These are phyloP conservation scores for Carex parvula DNA, from an alignment of 176 grass and related monocot genomes.

Conservation along the genomic window DNA sequence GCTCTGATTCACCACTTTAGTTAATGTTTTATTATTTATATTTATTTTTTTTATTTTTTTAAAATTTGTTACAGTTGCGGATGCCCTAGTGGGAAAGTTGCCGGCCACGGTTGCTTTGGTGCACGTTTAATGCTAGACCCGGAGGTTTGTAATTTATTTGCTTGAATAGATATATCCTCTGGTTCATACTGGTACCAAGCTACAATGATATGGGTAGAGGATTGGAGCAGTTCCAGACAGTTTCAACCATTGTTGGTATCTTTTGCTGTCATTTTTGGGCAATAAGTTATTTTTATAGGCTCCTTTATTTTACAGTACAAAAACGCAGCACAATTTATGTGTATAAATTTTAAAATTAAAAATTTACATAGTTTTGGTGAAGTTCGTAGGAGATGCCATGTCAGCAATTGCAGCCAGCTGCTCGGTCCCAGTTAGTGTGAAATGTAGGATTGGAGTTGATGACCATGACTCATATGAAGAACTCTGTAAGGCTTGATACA, in stretches of 20 bases:
- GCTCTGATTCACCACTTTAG: neutral
- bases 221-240: neutral
- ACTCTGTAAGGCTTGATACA: conserved; percentile 56
- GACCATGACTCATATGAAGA: conserved; percentile 85
- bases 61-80: conserved; percentile 61
- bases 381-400: conserved; percentile 98
- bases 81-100: conserved; percentile 87
- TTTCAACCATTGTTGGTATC: neutral
- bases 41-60: neutral
- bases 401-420: conserved; percentile 79
- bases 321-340: neutral
- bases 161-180: neutral
- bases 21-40: neutral
- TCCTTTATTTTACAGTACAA: neutral
- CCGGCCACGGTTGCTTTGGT: conserved; percentile 93
- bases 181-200: neutral
- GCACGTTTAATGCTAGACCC: conserved; percentile 88
- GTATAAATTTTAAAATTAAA: neutral
- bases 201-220: neutral
- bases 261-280: neutral
- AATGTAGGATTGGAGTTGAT: conserved; percentile 94
- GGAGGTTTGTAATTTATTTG: conserved; percentile 55
- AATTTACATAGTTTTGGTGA: conserved; percentile 27
- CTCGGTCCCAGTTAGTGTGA: conserved; percentile 80
- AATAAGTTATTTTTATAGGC: neutral